Evolutionary conservation across 1,284 basidiomycete genomes (phyloP).

Genomic region (Cerioporus squamosus): DNA sequence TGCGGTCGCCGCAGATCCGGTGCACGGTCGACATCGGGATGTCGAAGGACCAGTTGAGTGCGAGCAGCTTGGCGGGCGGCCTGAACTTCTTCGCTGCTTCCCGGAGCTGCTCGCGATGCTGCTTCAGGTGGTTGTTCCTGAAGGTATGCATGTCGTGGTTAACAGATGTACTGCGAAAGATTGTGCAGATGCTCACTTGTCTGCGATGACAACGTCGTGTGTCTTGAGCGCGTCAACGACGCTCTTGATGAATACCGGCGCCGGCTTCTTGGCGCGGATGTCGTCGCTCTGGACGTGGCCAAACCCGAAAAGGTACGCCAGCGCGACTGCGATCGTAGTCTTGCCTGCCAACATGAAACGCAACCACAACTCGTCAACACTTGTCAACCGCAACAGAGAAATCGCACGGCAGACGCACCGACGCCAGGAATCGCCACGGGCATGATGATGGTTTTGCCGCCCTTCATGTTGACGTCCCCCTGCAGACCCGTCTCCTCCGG

Average conservation of each 20-base stretch:
- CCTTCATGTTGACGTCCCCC: slow-evolving; percentile 44
- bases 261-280: slow-evolving; percentile 80
- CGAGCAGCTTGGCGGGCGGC: slow-evolving; percentile 73
- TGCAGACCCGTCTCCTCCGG: slow-evolving; percentile 36
- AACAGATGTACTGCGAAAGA: neutral
- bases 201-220: slow-evolving; percentile 85
- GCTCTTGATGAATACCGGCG: slow-evolving; percentile 78
- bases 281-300: slow-evolving; percentile 95
- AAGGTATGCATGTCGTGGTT: neutral
- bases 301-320: slow-evolving; percentile 80
- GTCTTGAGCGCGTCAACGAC: slow-evolving; percentile 65
- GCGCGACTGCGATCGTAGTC: slow-evolving; percentile 84
- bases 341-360: slow-evolving; percentile 65
- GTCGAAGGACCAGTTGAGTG: slow-evolving; percentile 77
- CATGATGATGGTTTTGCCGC: slow-evolving; percentile 84
- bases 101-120: slow-evolving; percentile 76
- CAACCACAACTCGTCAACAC: neutral
- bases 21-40: slow-evolving; percentile 60
- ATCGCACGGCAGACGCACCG: slow-evolving; percentile 55
- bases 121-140: slow-evolving; percentile 87
- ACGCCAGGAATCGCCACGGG: slow-evolving; percentile 93
- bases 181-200: slow-evolving; percentile 61
- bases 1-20: slow-evolving; percentile 78
- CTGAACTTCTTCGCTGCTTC: slow-evolving; percentile 48
- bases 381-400: neutral